A percentile compares a stretch with the other conserved stretches of the same genome.
Evolutionary conservation across 2,329 filamentous ascomycete genomes (phyloP).

Genomic region (Aspergillus brunneoviolaceus): DNA sequence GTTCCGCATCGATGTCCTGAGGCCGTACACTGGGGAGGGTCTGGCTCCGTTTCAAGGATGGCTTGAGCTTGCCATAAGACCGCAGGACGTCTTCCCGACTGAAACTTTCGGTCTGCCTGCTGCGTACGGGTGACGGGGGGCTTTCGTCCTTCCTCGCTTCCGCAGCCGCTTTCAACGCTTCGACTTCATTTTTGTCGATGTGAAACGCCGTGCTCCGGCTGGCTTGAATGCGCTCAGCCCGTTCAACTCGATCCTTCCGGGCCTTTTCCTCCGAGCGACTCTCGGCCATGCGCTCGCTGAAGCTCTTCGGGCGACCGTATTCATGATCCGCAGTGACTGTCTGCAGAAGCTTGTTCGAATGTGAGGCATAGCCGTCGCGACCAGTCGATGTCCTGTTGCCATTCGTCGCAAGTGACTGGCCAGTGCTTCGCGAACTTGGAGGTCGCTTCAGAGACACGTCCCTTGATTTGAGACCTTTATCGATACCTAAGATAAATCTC

Average conservation of each 20-base stretch:
- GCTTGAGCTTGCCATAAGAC: slow-evolving; percentile 30
- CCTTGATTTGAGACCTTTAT: slow-evolving; percentile 76
- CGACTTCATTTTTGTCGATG: slow-evolving; percentile 45
- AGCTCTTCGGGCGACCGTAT: slow-evolving; percentile 54
- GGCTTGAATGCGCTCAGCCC: slow-evolving; percentile 36
- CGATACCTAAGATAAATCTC: slow-evolving; percentile 78
- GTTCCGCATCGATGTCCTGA: slow-evolving; percentile 7
- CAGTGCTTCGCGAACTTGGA: slow-evolving; percentile 27
- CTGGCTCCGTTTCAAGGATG: slow-evolving; percentile 35
- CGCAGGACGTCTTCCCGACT: slow-evolving; percentile 62
- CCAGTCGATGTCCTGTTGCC: slow-evolving; percentile 21
- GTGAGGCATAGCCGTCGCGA: slow-evolving; percentile 28
- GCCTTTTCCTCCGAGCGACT: slow-evolving; percentile 51
- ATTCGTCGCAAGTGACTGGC: slow-evolving; percentile 29
- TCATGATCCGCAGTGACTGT: slow-evolving; percentile 16
- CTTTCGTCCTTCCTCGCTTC: slow-evolving; percentile 29
- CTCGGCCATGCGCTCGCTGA: slow-evolving; percentile 82
- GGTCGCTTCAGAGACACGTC: slow-evolving; percentile 83
- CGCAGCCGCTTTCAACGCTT: slow-evolving; percentile 41
- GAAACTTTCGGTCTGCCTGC: slow-evolving; percentile 53
- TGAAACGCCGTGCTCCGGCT: slow-evolving; percentile 46
- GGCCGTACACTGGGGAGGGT: slow-evolving; percentile 33
- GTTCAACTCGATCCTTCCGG: slow-evolving; percentile 39
- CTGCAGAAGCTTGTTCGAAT: slow-evolving; percentile 21
- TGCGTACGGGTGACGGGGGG: slow-evolving; percentile 49